Evolutionary conservation across 805 yeast species (phyloP).

Genomic region (Saturnispora bothae): DNA sequence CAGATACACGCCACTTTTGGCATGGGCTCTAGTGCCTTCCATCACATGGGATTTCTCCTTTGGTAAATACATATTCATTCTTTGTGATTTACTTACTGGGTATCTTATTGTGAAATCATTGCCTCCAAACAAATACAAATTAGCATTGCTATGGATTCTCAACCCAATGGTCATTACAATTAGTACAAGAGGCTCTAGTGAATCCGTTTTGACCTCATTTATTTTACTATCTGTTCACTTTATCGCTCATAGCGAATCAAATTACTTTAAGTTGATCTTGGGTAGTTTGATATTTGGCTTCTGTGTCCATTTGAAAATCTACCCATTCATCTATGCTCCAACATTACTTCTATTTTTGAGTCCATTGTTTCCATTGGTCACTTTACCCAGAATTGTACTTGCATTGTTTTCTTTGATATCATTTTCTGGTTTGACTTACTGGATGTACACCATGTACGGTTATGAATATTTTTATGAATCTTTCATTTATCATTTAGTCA

Average conservation of each 20-base stretch:
- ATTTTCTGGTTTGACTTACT: constrained; percentile 35
- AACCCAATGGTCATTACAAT: constrained; percentile 95
- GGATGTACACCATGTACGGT: constrained; percentile 68
- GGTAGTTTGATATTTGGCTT: constrained; percentile 54
- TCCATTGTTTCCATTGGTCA: constrained; percentile 30
- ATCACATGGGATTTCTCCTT: constrained; percentile 34
- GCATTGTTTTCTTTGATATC: constrained; percentile 32
- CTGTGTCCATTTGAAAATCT: constrained; percentile 81
- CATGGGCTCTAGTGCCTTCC: constrained; percentile 76
- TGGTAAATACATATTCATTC: constrained; percentile 71
- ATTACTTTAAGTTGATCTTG: constrained; percentile 11
- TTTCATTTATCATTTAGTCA: constrained; percentile 68
- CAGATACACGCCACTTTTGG: constrained; percentile 82
- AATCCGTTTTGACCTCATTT: constrained; percentile 74
- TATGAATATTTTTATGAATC: constrained; percentile 65
- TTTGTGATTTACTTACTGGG: constrained; percentile 79
- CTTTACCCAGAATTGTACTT: constrained; percentile 32
- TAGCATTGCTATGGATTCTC: constrained; percentile 56
- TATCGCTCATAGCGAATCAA: constrained; percentile 15
- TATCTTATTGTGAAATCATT: constrained; percentile 32
- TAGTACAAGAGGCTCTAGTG: constrained; percentile 88
- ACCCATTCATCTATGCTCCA: constrained; percentile 84
- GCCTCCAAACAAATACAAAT: constrained; percentile 7
- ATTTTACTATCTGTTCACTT: constrained; percentile 49
- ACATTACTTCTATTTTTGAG: constrained; percentile 39